Base-by-base conservation (phyloP, 768 basidiomycete species). In the Calocera cornea region DNA sequence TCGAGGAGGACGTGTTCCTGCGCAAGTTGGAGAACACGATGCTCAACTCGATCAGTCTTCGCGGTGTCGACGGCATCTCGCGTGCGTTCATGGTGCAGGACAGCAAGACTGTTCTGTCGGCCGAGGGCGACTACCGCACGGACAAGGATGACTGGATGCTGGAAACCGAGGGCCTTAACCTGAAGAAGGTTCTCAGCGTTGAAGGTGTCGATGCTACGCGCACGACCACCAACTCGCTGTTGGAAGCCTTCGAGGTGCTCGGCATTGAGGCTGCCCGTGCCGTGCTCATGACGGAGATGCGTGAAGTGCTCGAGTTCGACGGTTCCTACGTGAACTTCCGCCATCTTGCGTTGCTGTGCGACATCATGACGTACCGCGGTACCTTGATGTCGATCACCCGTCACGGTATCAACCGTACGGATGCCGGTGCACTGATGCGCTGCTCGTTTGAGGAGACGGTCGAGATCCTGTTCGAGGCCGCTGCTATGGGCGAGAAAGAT, bases 391-490 rank as follows among this genome's bases (percentile, higher is more conserved):
- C 95, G 2, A 99, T 99, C 78, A 99, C 97, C 65, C 93, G 97
- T 41, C 97, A 99, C 74, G 97, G 97, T 76, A 99, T 99, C 78
- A 99, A 99, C 78, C 88, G 97, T 63, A 89, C 95, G 29, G 97
- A 99, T 72, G 97, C 97, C n/a, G 97, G 97, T 22, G 95, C 97
- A 2, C 82, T 99, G 65, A 98, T 98, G 89, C 83, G 97, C 64
- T 98, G 93, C 77, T 98, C 97, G 0, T 99, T 99, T 82, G 97
- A 99, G 77, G 97, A 98, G 81, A 99, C 97, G 1, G 97, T 99
- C 69, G 97, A 99, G 76, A 97, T 98, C 72, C 78, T 99, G 66
- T 95, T 98, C 89, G 97, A 99, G 75, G 97, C 97, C 0, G 97
- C 97, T 1, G 94, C 95, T 0, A 90, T 95, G 27, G 97, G 97